Percentiles rank a stretch among this genome's conserved stretches.
Conservation (phyloP, 768 basidiomycete species). For the Sistotremastrum suecicum region DNA sequence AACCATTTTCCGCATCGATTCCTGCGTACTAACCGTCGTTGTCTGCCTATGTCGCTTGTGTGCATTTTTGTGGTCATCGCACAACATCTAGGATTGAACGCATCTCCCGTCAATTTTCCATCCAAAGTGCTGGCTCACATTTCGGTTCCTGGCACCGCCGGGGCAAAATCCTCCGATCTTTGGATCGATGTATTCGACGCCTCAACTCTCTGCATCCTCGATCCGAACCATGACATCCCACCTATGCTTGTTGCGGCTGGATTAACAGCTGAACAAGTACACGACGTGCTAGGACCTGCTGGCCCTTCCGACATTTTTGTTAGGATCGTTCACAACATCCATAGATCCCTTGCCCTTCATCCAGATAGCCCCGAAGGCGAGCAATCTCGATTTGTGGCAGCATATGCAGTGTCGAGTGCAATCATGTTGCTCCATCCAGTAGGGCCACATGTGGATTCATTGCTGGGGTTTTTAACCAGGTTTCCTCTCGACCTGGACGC, state of each 20-base stretch:
- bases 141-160: conserved; percentile 10
- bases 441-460: too few relatives aligned
- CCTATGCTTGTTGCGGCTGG: conserved; percentile 6
- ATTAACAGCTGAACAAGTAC: neutral
- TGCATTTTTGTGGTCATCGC: conserved; percentile 43
- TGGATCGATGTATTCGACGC: conserved; percentile 29
- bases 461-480: too few relatives aligned
- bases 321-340: too few relatives aligned
- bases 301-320: too few relatives aligned
- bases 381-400: too few relatives aligned
- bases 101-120: conserved; percentile 44
- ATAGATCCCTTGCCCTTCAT: too few relatives aligned
- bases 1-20: conserved; percentile 50
- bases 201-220: conserved; percentile 6
- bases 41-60: conserved; percentile 46
- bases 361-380: too few relatives aligned
- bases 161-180: conserved; percentile 12
- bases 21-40: conserved; percentile 31
- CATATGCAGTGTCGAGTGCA: too few relatives aligned
- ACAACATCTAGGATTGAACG: conserved; percentile 34
- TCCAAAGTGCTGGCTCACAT: conserved; percentile 40
- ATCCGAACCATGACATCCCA: conserved; percentile 2
- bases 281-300: too few relatives aligned
- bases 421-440: too few relatives aligned
- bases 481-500: too few relatives aligned